These are phyloP conservation scores for Pichia norvegensis DNA, from an alignment of 1,139 yeast genomes.

Conservation along the genomic window DNA sequence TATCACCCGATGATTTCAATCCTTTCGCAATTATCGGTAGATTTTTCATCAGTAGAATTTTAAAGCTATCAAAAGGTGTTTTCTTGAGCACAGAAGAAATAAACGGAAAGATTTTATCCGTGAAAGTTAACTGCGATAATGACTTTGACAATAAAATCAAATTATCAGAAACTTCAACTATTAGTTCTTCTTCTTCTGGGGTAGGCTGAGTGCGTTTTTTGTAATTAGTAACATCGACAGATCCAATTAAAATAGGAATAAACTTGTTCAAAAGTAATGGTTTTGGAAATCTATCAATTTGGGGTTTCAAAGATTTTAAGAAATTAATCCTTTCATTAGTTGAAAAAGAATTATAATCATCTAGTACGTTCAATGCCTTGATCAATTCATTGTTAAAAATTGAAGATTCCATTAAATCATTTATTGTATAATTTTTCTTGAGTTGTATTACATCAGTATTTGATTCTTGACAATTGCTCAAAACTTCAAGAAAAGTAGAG, in stretches of 20 bases:
- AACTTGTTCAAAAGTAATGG: constrained; percentile 64
- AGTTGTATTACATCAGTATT: constrained; percentile 34
- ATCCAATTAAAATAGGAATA: constrained; percentile 56
- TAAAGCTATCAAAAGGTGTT: constrained; percentile 26
- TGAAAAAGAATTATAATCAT: constrained; percentile 73
- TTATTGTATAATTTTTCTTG: constrained; percentile 39
- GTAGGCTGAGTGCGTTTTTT: constrained; percentile 26
- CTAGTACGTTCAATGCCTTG: constrained; percentile 74
- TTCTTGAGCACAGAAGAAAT: constrained; percentile 31
- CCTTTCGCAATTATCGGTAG: constrained; percentile 44
- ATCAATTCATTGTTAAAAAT: constrained; percentile 75
- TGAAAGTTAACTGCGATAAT: constrained; percentile 69
- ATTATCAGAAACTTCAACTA: constrained; percentile 49
- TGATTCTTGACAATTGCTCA: constrained; percentile 23
- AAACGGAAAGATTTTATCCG: constrained; percentile 57
- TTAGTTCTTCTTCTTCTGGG: constrained; percentile 39
- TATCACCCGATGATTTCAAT: constrained; percentile 28
- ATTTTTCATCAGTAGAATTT: constrained; percentile 31
- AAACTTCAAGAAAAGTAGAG: constrained; percentile 19
- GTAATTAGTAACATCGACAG: constrained; percentile 26
- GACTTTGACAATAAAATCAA: constrained; percentile 57
- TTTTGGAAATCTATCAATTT: constrained; percentile 64
- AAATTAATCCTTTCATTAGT: constrained; percentile 62
- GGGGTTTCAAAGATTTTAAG: constrained; percentile 52
- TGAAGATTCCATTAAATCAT: constrained; percentile 47